phyloP scores from a whole-genome alignment of 176 grass and related monocot genomes.

The Oryza glumipatula region DNA sequence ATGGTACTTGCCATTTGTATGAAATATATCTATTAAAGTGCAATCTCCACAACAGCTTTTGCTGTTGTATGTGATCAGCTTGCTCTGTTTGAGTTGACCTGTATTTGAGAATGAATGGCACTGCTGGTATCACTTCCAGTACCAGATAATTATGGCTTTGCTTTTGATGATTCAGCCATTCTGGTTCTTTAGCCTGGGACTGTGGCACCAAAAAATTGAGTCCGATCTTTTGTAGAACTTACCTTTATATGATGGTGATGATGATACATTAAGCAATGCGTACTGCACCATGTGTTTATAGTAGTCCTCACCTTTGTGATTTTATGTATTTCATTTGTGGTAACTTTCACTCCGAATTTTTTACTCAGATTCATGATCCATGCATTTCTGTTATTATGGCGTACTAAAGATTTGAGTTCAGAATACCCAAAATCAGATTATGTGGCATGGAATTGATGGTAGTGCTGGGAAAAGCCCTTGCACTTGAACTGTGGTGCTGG shows the following conservation, averaged over 20 bases:
- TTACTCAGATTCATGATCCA: slow-evolving; percentile 1
- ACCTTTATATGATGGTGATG: slow-evolving; percentile 19
- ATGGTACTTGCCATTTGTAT: not conserved
- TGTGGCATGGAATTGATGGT: slow-evolving; percentile 6
- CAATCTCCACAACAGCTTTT: slow-evolving; percentile 5
- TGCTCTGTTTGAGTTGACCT: slow-evolving; percentile 20
- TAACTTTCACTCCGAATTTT: slow-evolving; percentile 25
- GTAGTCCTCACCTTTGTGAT: not conserved
- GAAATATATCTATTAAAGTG: slow-evolving; percentile 21
- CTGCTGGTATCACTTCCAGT: slow-evolving; percentile 14
- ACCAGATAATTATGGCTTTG: slow-evolving; percentile 23
- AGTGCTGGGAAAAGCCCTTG: slow-evolving; percentile 19
- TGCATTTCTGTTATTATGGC: slow-evolving; percentile 36
- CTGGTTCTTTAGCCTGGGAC: not conserved
- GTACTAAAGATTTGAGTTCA: not conserved
- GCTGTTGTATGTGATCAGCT: slow-evolving; percentile 20
- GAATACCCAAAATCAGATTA: slow-evolving; percentile 15
- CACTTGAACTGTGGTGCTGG: not conserved
- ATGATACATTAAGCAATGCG: not conserved
- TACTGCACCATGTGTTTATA: slow-evolving; percentile 13
- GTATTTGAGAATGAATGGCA: slow-evolving; percentile 28
- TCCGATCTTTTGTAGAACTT: slow-evolving; percentile 22
- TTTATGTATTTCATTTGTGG: slow-evolving; percentile 3
- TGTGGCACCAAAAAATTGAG: not conserved
- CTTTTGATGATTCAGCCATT: slow-evolving; percentile 17